Conservation (phyloP, 192 early-diverging fungal genomes). For the Coemansia sp. region DNA sequence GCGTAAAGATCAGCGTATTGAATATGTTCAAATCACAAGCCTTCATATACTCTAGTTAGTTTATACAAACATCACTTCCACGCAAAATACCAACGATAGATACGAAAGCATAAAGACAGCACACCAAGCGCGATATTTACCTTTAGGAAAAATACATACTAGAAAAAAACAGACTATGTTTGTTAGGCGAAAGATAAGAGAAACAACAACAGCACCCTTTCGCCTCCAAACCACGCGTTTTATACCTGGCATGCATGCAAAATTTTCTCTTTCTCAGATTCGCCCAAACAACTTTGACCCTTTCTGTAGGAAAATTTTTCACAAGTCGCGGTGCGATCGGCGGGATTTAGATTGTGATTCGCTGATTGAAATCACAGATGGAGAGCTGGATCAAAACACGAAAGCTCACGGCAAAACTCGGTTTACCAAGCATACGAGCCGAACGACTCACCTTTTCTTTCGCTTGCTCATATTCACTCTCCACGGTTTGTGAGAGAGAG, state of each 20-base stretch:
- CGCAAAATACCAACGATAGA: neutral
- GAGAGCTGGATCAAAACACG: no score
- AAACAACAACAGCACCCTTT: neutral
- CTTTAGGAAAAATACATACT: neutral
- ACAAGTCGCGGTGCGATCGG: no score
- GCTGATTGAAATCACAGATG: no score
- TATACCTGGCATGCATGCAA: no score
- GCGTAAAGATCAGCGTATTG: neutral
- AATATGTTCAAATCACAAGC: neutral
- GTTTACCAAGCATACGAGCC: no score
- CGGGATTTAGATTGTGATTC: no score
- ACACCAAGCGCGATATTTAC: neutral
- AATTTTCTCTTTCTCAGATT: no score
- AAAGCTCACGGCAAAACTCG: no score
- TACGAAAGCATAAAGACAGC: neutral
- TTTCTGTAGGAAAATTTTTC: neutral
- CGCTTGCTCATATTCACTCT: no score
- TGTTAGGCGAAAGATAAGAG: neutral
- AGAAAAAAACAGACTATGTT: neutral
- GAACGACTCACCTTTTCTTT: no score
- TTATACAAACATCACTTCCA: conserved; percentile 37
- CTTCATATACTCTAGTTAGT: conserved; percentile 51
- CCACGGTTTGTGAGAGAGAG: no score
- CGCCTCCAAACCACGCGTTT: conserved; percentile 1
- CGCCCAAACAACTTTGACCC: no score